Evolutionary conservation across 495 filamentous ascomycete genomes (phyloP), one percentile per base, ranked within the genome.

Genomic region (Opeltia flavorubescens): DNA sequence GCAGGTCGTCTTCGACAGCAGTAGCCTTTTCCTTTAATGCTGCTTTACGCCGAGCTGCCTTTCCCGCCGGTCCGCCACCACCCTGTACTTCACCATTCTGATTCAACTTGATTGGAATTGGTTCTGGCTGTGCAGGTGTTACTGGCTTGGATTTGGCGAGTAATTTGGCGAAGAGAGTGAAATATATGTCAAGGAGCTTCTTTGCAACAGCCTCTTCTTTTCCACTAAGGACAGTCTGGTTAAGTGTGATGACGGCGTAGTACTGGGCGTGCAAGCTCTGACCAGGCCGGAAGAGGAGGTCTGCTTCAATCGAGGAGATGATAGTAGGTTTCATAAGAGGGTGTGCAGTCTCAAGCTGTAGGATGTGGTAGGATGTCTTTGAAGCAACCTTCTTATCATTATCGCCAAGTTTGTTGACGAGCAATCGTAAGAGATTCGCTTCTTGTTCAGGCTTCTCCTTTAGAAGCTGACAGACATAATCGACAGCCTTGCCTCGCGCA

Each of bases 371-470:
- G 0, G 91, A 96, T 4, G 89, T 80, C 39, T 85, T 77, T 1
- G 91, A 98, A 1, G 88, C 80, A 54, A 98, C 87, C 63, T 96
- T 96, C 61, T 86, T 89, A 45, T 89, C 82, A 1, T 78, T 81
- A 57, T 98, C 91, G 51, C 91, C 89, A 17, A 96, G 79, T 61
- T 96, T 96, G 66, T 98, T 95, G 33, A 95, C 86, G 43, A 98
- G 61, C 29, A 98, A 68, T 34, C 93, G 76, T 40, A 98, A 69
- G 34, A 98, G 69, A 59, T 98, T 98, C 28, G 88, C 81, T 62
- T 98, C 91, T 59, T 98, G 93, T 62, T 98, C 91, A 1, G 91
- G 91, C 63, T 95, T 98, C 62, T 91, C 87, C 60, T 83, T 86
- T 26, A 98, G 71, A 12, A 98, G 69, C 51, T 91, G 86, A 56